These are phyloP conservation scores for Raddia distichophylla DNA, from an alignment of 176 grass and related monocot species.

Conservation along the genomic window DNA sequence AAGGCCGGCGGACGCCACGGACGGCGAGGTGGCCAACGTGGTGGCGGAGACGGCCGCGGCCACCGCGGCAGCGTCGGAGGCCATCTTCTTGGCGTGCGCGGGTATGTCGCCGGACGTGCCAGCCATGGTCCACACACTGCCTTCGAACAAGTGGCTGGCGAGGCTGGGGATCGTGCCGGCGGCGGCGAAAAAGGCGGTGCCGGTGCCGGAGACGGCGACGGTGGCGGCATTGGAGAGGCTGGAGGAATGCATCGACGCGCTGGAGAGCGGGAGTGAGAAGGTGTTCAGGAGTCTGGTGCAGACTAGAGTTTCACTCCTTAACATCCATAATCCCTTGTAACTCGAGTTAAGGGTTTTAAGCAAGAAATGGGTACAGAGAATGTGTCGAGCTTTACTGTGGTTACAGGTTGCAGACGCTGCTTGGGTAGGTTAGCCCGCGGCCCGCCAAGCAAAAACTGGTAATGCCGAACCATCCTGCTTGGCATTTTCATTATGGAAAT, in stretches of 20 bases:
- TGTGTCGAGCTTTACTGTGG: background rate
- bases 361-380: slow-evolving; percentile 13
- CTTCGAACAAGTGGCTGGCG: slow-evolving; percentile 30
- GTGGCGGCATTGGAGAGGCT: slow-evolving; percentile 32
- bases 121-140: background rate
- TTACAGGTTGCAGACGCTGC: background rate
- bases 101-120: slow-evolving; percentile 27
- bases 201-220: slow-evolving; percentile 19
- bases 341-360: background rate
- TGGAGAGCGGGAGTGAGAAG: slow-evolving; percentile 53
- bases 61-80: slow-evolving; percentile 34
- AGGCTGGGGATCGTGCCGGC: background rate
- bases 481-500: too few relatives aligned
- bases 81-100: slow-evolving; percentile 40
- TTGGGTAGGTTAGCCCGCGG: too few relatives aligned
- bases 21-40: background rate
- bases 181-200: background rate
- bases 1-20: background rate
- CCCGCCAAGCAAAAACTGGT: too few relatives aligned
- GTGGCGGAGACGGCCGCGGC: slow-evolving; percentile 41
- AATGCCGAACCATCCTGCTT: too few relatives aligned
- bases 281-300: slow-evolving; percentile 59
- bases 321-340: slow-evolving; percentile 52
- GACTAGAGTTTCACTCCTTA: slow-evolving; percentile 63
- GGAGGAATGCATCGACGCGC: slow-evolving; percentile 38